Conservation (phyloP, 257 asterid species). For the Galeopsis tetrahit region DNA sequence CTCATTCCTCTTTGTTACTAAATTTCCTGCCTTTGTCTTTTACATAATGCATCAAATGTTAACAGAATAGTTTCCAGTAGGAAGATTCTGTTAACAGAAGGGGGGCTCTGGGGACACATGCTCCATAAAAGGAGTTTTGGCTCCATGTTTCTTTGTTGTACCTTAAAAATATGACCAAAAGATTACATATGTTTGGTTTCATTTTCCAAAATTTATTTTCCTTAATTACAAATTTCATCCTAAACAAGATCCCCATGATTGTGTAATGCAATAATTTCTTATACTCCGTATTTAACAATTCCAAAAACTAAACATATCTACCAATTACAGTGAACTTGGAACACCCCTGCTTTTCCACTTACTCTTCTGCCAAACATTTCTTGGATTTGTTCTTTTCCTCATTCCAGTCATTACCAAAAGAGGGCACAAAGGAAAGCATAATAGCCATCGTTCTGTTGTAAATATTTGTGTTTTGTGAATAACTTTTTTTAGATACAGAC, state of each 20-base stretch:
- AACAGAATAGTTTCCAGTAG: no score
- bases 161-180: neutral
- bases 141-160: neutral
- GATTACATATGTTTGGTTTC: neutral
- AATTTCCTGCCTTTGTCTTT: neutral
- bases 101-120: neutral
- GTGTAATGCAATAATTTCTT: no score
- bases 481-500: neutral
- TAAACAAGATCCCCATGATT: neutral
- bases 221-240: neutral
- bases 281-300: neutral
- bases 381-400: neutral
- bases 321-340: neutral
- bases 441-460: neutral
- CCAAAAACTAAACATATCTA: neutral
- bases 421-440: neutral
- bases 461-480: neutral
- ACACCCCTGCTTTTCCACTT: neutral
- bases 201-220: neutral
- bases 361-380: neutral
- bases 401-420: neutral
- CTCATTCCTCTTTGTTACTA: neutral
- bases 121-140: neutral
- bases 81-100: no score
- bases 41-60: no score